A percentile compares a stretch with the other conserved stretches of the same genome.
phyloP scores from a whole-genome alignment of 2,329 filamentous ascomycete genomes.

The Cordyceps sp. region DNA sequence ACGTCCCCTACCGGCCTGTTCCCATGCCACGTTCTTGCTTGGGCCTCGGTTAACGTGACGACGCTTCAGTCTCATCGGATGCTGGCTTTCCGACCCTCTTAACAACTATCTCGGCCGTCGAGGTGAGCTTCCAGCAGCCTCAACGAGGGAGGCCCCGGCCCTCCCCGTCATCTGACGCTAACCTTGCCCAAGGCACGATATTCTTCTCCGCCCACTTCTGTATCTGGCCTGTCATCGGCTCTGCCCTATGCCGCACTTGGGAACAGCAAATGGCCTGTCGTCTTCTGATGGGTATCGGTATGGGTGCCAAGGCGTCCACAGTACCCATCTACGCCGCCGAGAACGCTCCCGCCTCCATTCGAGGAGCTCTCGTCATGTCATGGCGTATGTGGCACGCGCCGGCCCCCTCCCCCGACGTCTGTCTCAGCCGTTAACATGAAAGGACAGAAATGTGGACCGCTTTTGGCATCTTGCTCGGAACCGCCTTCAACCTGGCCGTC shows the following conservation, averaged over 20 bases:
- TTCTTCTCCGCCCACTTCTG: conserved; percentile 62
- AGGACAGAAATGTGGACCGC: conserved; percentile 44
- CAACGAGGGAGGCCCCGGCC: too few species aligned
- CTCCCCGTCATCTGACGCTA: too few species aligned
- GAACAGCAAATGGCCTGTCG: conserved; percentile 49
- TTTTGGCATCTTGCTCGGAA: conserved; percentile 31
- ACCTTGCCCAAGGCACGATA: conserved; percentile 30
- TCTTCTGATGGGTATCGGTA: conserved; percentile 52
- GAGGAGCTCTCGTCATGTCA: conserved; percentile 66
- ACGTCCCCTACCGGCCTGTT: conserved; percentile 14
- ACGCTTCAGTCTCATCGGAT: conserved; percentile 25
- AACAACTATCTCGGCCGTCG: conserved; percentile 26
- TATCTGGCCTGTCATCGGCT: conserved; percentile 45
- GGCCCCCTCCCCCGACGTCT: neutral
- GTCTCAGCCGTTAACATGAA: neutral
- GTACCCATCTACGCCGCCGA: conserved; percentile 64
- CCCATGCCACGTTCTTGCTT: neutral
- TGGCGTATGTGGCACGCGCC: conserved; percentile 29
- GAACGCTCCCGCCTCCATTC: conserved; percentile 48
- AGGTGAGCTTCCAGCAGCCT: conserved; percentile 6
- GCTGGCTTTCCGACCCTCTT: conserved; percentile 51
- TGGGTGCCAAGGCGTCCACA: conserved; percentile 47
- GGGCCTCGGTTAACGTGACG: neutral
- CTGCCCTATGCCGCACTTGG: conserved; percentile 49
- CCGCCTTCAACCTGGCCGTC: conserved; percentile 16